Base-by-base conservation (phyloP, 805 yeast species). In the Candida chilensis region DNA sequence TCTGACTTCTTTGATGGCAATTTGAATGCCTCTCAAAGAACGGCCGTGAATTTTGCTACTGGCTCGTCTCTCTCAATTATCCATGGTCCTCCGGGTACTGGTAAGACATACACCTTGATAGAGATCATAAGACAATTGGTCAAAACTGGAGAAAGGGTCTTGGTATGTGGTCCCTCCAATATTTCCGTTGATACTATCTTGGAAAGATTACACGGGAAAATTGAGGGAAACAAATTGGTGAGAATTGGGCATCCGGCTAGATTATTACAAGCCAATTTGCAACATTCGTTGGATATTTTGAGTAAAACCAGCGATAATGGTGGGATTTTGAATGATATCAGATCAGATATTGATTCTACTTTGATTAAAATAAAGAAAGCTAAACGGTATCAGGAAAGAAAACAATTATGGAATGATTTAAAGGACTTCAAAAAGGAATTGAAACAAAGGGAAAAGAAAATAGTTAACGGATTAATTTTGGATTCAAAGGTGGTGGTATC, bases 181-280 rank as follows among this genome's bases (percentile, higher is more conserved):
- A 78, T 87, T 11, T 75, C 96, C 1, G 94, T 88, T 1, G 97
- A 90, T 50, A 90, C 94, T 0, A 81, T 90, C 11, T 53, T 88
- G 28, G 96, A 90, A 50, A 60, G 96, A 35, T 51, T 90, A 15
- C 52, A 64, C 24, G 51, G 52, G 17, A 53, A 63, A 24, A 46
- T 64, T 24, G 61, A 61, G 1, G 61, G 67, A 9, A 52, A 61
- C 24, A 46, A 71, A 33, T 52, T 92, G n/a, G 60, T 90, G 8
- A 65, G 98, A 44, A 68, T 90, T 21, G 98, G 97, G 0, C 96
- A 92, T 50, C 97, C 97, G 0, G 95, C 96, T 1, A 68, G 96
- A 33, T 60, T 90, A 10, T 50, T 86, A 12, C 68, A 70, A 1
- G 44, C 66, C 0, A 79, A 76, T 32, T 52, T 78, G 20, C 61